Percentiles rank a stretch among this genome's conserved stretches.
phyloP scores from a whole-genome alignment of 2,329 filamentous ascomycete genomes.

The Ramichloridium luteum region DNA sequence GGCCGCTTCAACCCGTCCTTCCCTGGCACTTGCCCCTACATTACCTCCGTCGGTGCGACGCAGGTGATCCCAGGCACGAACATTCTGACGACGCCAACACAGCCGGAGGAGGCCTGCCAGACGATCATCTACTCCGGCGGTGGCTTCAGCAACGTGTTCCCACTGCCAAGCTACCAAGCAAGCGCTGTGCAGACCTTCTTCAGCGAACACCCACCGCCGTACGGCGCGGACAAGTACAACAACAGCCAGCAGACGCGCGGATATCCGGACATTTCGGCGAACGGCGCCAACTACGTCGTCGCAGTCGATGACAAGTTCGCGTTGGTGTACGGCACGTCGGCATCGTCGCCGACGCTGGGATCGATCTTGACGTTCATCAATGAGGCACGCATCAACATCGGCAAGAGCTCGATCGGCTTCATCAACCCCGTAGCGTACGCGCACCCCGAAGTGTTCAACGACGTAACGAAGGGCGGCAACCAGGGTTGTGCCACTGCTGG shows the following conservation, averaged over 20 bases:
- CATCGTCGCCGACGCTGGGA: conserved; percentile 38
- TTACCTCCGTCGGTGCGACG: conserved; percentile 31
- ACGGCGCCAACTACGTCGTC: conserved; percentile 26
- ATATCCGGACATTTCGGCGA: conserved; percentile 26
- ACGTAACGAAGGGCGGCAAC: conserved; percentile 29
- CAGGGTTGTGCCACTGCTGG: conserved; percentile 28
- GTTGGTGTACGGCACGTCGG: conserved; percentile 40
- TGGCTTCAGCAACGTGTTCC: conserved; percentile 40
- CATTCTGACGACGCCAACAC: conserved; percentile 12
- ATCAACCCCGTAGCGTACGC: conserved; percentile 33
- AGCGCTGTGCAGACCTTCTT: conserved; percentile 31
- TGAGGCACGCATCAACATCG: conserved; percentile 25
- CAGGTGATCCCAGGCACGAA: conserved; percentile 13
- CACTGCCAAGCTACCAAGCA: conserved; percentile 37
- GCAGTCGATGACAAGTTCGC: conserved; percentile 32
- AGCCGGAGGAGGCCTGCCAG: conserved; percentile 36
- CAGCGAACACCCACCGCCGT: conserved; percentile 25
- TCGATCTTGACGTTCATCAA: conserved; percentile 38
- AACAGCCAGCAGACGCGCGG: conserved; percentile 12
- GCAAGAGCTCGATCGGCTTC: conserved; percentile 31
- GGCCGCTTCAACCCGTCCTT: conserved; percentile 37
- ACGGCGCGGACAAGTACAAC: conserved; percentile 11
- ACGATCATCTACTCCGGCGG: conserved; percentile 34
- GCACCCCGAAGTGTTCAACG: conserved; percentile 29
- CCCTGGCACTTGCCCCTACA: conserved; percentile 36